These are phyloP conservation scores for Dipodascus albidus DNA, from an alignment of 805 yeast genomes.

Conservation along the genomic window DNA sequence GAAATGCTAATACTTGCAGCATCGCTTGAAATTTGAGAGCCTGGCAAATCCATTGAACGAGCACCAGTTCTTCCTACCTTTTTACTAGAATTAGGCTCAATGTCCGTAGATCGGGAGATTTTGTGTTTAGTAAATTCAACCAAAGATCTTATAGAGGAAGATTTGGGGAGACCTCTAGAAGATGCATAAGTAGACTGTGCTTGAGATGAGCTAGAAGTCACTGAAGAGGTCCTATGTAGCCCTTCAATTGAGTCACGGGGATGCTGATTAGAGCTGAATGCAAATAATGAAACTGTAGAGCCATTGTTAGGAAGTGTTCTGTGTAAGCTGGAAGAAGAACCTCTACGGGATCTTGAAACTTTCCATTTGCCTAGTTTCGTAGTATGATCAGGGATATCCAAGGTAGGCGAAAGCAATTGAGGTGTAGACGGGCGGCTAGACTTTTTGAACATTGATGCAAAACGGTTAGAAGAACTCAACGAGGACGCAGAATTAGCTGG, in stretches of 20 bases:
- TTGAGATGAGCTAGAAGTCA: background rate
- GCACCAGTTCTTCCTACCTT: background rate
- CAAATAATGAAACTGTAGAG: background rate
- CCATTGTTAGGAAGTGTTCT: background rate
- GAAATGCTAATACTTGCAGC: background rate
- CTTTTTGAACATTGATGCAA: background rate
- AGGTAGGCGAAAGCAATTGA: background rate
- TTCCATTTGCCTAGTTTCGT: background rate
- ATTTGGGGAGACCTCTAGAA: background rate
- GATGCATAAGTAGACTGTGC: background rate
- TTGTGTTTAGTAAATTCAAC: background rate
- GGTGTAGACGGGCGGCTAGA: background rate
- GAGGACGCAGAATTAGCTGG: background rate
- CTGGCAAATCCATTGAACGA: background rate
- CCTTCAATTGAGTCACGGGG: background rate
- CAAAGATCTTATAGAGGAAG: background rate
- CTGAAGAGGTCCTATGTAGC: background rate
- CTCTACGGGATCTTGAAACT: background rate
- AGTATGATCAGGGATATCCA: background rate
- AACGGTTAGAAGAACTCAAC: background rate
- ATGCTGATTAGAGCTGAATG: background rate
- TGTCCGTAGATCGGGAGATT: background rate
- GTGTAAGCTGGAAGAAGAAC: background rate
- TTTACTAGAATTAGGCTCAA: background rate
- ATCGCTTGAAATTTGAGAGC: background rate